Base-by-base conservation (phyloP, 2,329 filamentous ascomycete species). In the Fusarium robinianum region DNA sequence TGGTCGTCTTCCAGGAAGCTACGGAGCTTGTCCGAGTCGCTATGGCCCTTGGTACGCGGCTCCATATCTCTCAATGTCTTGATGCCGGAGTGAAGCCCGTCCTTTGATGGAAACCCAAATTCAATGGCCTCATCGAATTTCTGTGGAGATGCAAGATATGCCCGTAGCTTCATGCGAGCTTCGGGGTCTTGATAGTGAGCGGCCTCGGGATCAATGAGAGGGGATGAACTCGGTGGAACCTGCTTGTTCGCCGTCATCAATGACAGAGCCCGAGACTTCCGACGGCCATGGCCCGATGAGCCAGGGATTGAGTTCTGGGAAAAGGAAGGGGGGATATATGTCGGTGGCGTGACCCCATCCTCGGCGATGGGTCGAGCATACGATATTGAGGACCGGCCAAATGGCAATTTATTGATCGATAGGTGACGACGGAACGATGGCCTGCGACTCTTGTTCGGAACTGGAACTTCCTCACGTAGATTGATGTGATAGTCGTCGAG, bases 81-180 rank as follows among this genome's bases (percentile, higher is more conserved):
- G n/a, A 37, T 53, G 10, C 69, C 67, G 15, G 66, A 59, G 3
- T 67, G 51, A 2, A 57, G 58, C n/a, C 69, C 68, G 22, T 82
- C 77, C 23, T 74, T 74, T 0, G 85, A 83, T 1, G 90, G 90
- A 60, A 96, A 97, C 1, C 92, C 92, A 67, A 95, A 96, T 64
- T 95, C 88, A 38, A 97, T 81, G 2, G 89, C 90, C 68, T 97
- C 92, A 64, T 97, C 92, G 58, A 97, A 97, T 64, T 95, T 96
- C 57, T 95, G 88, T 1, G 91, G 87, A 2, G 90, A 95, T 6
- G 88, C 87, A 14, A 96, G 79, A 61, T 91, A 96, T 6, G 89
- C 83, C 9, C 90, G 84, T 14, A 97, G 74, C 69, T 95, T 96
- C 58, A 89, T 77, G 22, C 92, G 82, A 25, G 91, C 89, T 64